phyloP scores from a whole-genome alignment of 768 basidiomycete species.

The Steccherinum ochraceum region DNA sequence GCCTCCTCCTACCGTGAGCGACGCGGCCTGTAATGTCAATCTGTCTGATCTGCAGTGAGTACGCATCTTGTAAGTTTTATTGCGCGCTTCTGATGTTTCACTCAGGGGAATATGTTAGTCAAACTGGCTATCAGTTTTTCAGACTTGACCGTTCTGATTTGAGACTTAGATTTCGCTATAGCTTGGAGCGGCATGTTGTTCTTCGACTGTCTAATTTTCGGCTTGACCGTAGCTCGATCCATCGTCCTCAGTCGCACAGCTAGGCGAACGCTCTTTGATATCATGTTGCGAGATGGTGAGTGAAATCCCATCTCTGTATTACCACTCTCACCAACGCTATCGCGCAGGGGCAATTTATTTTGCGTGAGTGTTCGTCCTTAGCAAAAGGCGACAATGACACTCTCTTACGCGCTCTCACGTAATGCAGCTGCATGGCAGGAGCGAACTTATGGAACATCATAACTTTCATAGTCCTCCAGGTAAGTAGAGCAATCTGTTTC shows the following conservation, averaged over 20 bases:
- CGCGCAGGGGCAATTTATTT: constrained; percentile 7
- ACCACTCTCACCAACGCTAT: too few species aligned
- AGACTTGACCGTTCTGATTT: too few species aligned
- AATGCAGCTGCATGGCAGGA: neutral
- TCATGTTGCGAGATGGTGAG: constrained; percentile 8
- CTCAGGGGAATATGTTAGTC: neutral
- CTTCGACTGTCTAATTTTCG: constrained; percentile 7
- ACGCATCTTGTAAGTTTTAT: neutral
- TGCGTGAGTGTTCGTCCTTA: neutral
- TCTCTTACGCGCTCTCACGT: neutral
- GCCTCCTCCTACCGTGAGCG: neutral
- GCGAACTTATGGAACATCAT: neutral
- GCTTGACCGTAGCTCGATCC: constrained; percentile 2
- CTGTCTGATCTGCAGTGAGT: neutral
- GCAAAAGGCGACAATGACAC: neutral
- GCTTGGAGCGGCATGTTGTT: constrained; percentile 2
- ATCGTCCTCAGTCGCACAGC: neutral
- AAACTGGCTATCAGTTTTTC: too few species aligned
- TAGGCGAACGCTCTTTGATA: neutral
- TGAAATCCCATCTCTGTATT: too few species aligned
- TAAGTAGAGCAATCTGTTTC: neutral
- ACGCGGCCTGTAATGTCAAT: neutral
- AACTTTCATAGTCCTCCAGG: neutral
- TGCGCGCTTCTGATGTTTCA: neutral
- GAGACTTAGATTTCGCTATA: constrained; percentile 1